Percentiles rank a stretch among this genome's conserved stretches.
phyloP scores from a whole-genome alignment of 768 basidiomycete species.

The Mycena amicta region DNA sequence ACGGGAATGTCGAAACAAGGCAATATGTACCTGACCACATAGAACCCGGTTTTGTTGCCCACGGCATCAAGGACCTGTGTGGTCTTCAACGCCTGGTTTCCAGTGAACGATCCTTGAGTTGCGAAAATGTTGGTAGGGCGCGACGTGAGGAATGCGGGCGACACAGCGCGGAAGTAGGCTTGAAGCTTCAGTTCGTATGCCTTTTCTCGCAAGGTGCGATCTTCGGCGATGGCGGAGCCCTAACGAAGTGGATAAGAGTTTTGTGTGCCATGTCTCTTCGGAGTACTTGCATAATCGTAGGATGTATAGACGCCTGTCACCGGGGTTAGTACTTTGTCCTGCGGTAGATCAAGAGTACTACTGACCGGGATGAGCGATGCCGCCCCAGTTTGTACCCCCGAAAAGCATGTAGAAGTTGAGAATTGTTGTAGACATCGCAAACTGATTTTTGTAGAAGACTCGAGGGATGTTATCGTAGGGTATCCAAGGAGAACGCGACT shows the following conservation, averaged over 20 bases:
- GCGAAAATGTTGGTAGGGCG: slow-evolving; percentile 44
- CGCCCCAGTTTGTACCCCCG: slow-evolving; percentile 53
- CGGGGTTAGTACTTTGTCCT: background rate
- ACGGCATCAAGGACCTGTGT: slow-evolving; percentile 52
- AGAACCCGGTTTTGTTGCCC: slow-evolving; percentile 51
- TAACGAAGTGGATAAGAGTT: slow-evolving; percentile 25
- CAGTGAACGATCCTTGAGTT: slow-evolving; percentile 48
- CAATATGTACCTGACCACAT: slow-evolving; percentile 40
- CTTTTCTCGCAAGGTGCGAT: slow-evolving; percentile 54
- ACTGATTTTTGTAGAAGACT: slow-evolving; percentile 54
- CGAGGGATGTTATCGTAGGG: no score
- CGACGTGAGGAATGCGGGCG: slow-evolving; percentile 52
- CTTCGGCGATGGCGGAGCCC: slow-evolving; percentile 55
- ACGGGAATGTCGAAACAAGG: background rate
- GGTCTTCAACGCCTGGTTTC: slow-evolving; percentile 50
- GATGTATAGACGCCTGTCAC: slow-evolving; percentile 44
- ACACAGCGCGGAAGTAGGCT: slow-evolving; percentile 52
- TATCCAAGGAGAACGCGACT: no score
- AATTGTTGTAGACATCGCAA: slow-evolving; percentile 49
- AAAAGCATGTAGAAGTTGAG: slow-evolving; percentile 54
- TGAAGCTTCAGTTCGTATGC: slow-evolving; percentile 56
- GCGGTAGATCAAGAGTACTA: background rate
- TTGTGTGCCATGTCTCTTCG: background rate
- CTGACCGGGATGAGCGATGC: slow-evolving; percentile 39
- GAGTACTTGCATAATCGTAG: slow-evolving; percentile 42